Evolutionary conservation across 345 rosid genomes (phyloP).

Genomic region (Hevea brasiliensis): DNA sequence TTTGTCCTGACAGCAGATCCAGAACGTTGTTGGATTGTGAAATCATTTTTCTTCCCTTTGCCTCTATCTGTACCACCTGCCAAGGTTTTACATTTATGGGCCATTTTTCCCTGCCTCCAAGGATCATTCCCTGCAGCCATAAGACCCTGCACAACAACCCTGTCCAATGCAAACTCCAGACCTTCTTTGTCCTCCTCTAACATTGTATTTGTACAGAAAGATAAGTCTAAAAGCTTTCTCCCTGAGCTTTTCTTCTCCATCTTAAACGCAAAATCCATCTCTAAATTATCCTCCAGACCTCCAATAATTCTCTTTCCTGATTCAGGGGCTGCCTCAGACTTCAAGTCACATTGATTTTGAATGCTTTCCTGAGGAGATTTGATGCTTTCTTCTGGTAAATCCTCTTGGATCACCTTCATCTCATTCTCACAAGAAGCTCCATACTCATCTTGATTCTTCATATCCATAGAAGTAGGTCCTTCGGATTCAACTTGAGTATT

Average conservation of each 20-base stretch:
- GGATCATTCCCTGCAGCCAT: slow-evolving; percentile 32
- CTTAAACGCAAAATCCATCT: slow-evolving; percentile 23
- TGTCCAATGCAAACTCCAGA: slow-evolving; percentile 8
- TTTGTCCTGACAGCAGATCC: slow-evolving; percentile 20
- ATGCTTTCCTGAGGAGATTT: slow-evolving; percentile 18
- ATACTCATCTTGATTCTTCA: slow-evolving; percentile 20
- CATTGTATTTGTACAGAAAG: slow-evolving; percentile 12
- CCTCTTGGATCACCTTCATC: slow-evolving; percentile 13
- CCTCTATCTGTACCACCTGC: slow-evolving; percentile 26
- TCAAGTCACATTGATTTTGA: slow-evolving; percentile 20
- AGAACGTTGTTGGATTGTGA: background rate
- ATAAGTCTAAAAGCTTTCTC: slow-evolving; percentile 21
- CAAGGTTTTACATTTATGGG: slow-evolving; percentile 15
- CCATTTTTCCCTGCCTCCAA: slow-evolving; percentile 20
- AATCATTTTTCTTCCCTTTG: slow-evolving; percentile 36
- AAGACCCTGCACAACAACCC: slow-evolving; percentile 37
- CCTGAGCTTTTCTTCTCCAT: slow-evolving; percentile 5
- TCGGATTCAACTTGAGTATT: slow-evolving; percentile 25
- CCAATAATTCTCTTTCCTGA: slow-evolving; percentile 10
- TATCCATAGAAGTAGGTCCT: slow-evolving; percentile 9
- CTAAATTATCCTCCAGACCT: slow-evolving; percentile 26
- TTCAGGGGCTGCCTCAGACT: slow-evolving; percentile 8
- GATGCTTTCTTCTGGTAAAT: slow-evolving; percentile 14
- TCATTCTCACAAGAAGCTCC: slow-evolving; percentile 19
- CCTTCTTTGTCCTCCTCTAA: slow-evolving; percentile 14